Conservation (phyloP, 2,329 filamentous ascomycete species). For the Talaromyces verruculosus region DNA sequence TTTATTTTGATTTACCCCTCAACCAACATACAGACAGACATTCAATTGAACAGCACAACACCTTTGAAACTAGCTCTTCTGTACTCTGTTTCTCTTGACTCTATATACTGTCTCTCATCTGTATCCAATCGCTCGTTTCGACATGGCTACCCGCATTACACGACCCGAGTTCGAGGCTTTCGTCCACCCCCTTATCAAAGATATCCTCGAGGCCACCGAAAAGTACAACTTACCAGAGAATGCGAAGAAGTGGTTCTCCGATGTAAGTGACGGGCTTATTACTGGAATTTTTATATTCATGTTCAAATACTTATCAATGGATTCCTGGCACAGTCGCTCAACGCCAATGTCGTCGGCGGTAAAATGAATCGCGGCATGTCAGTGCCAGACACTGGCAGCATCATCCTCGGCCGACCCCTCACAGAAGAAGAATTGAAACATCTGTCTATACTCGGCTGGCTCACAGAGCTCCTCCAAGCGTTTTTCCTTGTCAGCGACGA, state of each 20-base stretch:
- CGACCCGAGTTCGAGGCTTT: conserved; percentile 77
- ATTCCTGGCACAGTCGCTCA: conserved; percentile 61
- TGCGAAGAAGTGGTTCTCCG: conserved; percentile 82
- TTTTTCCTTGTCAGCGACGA: conserved; percentile 99
- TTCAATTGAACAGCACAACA: background rate
- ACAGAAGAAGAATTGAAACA: conserved; percentile 82
- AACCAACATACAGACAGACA: background rate
- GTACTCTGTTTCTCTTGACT: background rate
- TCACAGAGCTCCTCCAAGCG: conserved; percentile 96
- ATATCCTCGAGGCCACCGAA: conserved; percentile 74
- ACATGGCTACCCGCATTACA: conserved; percentile 71
- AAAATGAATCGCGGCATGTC: conserved; percentile 99
- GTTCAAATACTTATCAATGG: background rate
- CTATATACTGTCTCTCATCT: background rate
- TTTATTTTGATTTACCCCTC: conserved; percentile 8
- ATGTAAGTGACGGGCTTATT: conserved; percentile 51
- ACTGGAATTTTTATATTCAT: conserved; percentile 10
- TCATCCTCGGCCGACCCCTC: conserved; percentile 72
- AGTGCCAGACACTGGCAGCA: conserved; percentile 83
- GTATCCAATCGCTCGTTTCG: conserved; percentile 20
- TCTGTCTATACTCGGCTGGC: conserved; percentile 86
- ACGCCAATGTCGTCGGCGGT: conserved; percentile 84
- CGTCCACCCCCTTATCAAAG: conserved; percentile 81
- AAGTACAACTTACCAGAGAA: conserved; percentile 79
- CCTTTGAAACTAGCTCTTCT: background rate